Percentiles rank a stretch among this genome's conserved stretches.
phyloP scores from a whole-genome alignment of 331 rosid species.

The Ulmus americana region DNA sequence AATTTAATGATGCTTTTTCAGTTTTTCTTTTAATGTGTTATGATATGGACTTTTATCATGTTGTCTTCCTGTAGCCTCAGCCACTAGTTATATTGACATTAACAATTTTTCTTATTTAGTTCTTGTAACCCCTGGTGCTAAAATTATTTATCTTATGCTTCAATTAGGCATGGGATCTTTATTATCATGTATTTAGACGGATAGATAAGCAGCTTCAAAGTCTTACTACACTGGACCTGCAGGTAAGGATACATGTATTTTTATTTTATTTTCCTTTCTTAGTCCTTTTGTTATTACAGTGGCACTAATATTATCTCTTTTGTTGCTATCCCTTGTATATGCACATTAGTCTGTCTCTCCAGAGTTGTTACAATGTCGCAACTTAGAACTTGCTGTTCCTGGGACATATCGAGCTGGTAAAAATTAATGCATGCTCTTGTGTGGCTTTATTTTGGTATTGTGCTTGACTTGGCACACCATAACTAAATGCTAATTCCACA shows the following conservation, averaged over 20 bases:
- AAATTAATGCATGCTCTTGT: not conserved
- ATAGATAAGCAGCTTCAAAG: constrained; percentile 98
- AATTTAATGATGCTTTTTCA: too few relatives aligned
- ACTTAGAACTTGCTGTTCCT: constrained; percentile 91
- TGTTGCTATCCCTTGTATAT: constrained; percentile 14
- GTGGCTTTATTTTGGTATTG: not conserved
- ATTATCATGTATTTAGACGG: constrained; percentile 88
- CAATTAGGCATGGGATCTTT: constrained; percentile 95
- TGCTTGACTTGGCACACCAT: not conserved
- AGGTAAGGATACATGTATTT: constrained; percentile 39
- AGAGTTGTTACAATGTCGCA: constrained; percentile 77
- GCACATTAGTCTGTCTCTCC: constrained; percentile 79
- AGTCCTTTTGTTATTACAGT: not conserved
- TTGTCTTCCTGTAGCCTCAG: too few relatives aligned
- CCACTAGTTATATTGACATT: too few relatives aligned
- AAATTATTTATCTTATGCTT: constrained; percentile 19
- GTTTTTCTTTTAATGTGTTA: too few relatives aligned
- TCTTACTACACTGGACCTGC: constrained; percentile 88
- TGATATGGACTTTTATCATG: too few relatives aligned
- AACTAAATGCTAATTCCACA: constrained; percentile 6
- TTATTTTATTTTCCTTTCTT: not conserved
- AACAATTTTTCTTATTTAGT: too few relatives aligned
- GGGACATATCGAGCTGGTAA: constrained; percentile 94
- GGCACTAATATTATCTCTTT: constrained; percentile 3
- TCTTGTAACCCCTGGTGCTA: constrained; percentile 1